Evolutionary conservation across 768 basidiomycete species (phyloP).

Genomic region (Termitomyces sp.): DNA sequence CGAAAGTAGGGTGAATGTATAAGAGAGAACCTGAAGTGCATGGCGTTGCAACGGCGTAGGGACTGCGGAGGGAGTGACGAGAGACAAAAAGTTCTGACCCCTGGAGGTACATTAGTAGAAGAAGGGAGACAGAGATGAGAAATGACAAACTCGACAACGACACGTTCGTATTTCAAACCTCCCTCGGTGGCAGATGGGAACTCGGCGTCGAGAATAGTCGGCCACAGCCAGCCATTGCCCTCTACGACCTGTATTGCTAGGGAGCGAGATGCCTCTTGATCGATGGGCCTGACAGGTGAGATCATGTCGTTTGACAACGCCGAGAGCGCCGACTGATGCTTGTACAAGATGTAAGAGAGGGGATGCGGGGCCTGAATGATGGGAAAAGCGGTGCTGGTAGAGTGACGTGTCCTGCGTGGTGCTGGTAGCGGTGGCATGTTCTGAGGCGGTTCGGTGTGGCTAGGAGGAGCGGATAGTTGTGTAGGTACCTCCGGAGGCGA

Average conservation of each 20-base stretch:
- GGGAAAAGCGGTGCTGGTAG: neutral
- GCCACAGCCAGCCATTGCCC: slow-evolving; percentile 42
- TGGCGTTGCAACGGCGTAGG: slow-evolving; percentile 61
- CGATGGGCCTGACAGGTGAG: neutral
- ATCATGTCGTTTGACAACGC: slow-evolving; percentile 20
- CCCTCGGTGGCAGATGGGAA: slow-evolving; percentile 34
- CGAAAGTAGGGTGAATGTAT: slow-evolving; percentile 46
- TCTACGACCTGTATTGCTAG: slow-evolving; percentile 30
- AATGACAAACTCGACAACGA: slow-evolving; percentile 33
- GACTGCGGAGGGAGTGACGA: slow-evolving; percentile 34
- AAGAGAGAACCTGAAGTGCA: slow-evolving; percentile 57
- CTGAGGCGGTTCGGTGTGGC: slow-evolving; percentile 1
- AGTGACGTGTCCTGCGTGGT: neutral
- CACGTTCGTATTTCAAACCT: slow-evolving; percentile 36
- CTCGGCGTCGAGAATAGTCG: slow-evolving; percentile 40
- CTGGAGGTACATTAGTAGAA: slow-evolving; percentile 25
- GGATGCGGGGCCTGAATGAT: slow-evolving; percentile 9
- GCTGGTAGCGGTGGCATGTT: slow-evolving; percentile 3
- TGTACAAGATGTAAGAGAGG: slow-evolving; percentile 32
- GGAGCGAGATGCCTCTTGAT: slow-evolving; percentile 15
- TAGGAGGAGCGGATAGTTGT: slow-evolving; percentile 4
- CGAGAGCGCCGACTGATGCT: slow-evolving; percentile 39
- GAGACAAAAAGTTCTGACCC: slow-evolving; percentile 47
- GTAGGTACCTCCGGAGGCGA: slow-evolving; percentile 36
- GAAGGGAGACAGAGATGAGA: neutral